Percentiles rank a stretch among this genome's conserved stretches.
Evolutionary conservation across 1,284 basidiomycete genomes (phyloP).

Genomic region (Microbotryomycetes sp.): DNA sequence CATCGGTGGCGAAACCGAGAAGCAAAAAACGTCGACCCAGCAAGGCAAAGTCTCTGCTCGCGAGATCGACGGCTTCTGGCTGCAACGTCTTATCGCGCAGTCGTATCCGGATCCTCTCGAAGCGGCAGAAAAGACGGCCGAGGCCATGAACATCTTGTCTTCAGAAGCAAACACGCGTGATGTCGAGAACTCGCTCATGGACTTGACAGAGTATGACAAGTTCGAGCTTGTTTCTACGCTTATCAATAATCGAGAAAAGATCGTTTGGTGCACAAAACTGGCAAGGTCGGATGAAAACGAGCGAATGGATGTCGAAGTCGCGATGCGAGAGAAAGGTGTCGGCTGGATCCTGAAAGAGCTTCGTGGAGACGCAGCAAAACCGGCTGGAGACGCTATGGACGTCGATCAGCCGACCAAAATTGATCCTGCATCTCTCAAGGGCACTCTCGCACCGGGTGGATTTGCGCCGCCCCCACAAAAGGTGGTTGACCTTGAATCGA

Average conservation of each 20-base stretch:
- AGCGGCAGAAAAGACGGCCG: slow-evolving; percentile 80
- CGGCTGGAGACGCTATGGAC: slow-evolving; percentile 60
- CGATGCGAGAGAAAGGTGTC: slow-evolving; percentile 94
- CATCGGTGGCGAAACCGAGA: slow-evolving; percentile 57
- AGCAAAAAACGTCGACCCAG: slow-evolving; percentile 50
- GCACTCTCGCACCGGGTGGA: slow-evolving; percentile 80
- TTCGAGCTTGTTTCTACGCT: slow-evolving; percentile 87
- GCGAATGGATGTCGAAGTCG: slow-evolving; percentile 88
- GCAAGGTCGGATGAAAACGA: slow-evolving; percentile 85
- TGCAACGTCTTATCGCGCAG: slow-evolving; percentile 85
- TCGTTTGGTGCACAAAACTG: slow-evolving; percentile 97
- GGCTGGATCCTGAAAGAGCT: slow-evolving; percentile 92
- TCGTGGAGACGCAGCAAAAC: slow-evolving; percentile 39
- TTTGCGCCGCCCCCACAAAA: slow-evolving; percentile 71
- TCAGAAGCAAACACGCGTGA: slow-evolving; percentile 87
- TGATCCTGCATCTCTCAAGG: slow-evolving; percentile 64
- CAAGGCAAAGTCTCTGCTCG: slow-evolving; percentile 68
- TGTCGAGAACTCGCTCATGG: slow-evolving; percentile 95
- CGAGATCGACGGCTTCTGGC: slow-evolving; percentile 95
- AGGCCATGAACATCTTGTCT: slow-evolving; percentile 73
- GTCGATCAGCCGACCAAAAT: slow-evolving; percentile 50
- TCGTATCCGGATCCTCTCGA: slow-evolving; percentile 91
- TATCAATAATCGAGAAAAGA: slow-evolving; percentile 89
- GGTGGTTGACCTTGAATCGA: slow-evolving; percentile 81
- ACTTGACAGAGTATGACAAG: slow-evolving; percentile 85